Evolutionary conservation across 2,329 filamentous ascomycete species (phyloP).

Genomic region (Microdochium nivale): DNA sequence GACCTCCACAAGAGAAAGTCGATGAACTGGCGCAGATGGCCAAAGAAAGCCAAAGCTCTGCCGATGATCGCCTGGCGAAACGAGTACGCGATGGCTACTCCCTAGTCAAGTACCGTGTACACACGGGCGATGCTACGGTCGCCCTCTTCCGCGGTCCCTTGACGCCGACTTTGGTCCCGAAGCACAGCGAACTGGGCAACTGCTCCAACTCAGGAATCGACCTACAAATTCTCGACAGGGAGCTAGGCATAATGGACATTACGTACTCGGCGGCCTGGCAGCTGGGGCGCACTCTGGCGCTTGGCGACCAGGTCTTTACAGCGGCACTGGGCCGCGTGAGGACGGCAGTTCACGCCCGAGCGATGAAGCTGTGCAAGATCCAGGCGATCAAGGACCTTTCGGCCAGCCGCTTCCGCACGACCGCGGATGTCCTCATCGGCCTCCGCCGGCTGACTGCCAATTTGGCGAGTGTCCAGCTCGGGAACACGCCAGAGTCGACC

Average conservation of each 20-base stretch:
- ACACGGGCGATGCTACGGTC: slow-evolving; percentile 29
- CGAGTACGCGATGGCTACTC: slow-evolving; percentile 30
- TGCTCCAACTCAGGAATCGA: slow-evolving; percentile 24
- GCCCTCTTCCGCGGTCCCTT: slow-evolving; percentile 29
- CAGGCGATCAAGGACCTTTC: slow-evolving; percentile 5
- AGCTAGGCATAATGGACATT: slow-evolving; percentile 31
- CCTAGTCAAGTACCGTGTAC: slow-evolving; percentile 20
- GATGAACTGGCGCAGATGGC: neutral
- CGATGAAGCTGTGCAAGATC: slow-evolving; percentile 6
- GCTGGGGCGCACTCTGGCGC: slow-evolving; percentile 28
- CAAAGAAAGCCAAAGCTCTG: neutral
- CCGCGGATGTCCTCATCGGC: neutral
- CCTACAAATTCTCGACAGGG: slow-evolving; percentile 28
- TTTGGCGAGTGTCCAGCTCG: neutral
- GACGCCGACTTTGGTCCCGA: slow-evolving; percentile 15
- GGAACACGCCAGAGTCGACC: slow-evolving; percentile 3
- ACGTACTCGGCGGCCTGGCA: slow-evolving; percentile 34
- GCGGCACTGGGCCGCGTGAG: slow-evolving; percentile 12
- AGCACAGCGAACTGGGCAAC: neutral
- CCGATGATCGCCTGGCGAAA: slow-evolving; percentile 8
- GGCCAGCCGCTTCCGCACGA: neutral
- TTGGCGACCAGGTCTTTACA: slow-evolving; percentile 18
- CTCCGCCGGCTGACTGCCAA: slow-evolving; percentile 2
- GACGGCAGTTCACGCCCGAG: slow-evolving; percentile 6
- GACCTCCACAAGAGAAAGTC: slow-evolving; percentile 3